Conservation (phyloP, 176 grass and related monocot genomes). For the Carex littledalei region DNA sequence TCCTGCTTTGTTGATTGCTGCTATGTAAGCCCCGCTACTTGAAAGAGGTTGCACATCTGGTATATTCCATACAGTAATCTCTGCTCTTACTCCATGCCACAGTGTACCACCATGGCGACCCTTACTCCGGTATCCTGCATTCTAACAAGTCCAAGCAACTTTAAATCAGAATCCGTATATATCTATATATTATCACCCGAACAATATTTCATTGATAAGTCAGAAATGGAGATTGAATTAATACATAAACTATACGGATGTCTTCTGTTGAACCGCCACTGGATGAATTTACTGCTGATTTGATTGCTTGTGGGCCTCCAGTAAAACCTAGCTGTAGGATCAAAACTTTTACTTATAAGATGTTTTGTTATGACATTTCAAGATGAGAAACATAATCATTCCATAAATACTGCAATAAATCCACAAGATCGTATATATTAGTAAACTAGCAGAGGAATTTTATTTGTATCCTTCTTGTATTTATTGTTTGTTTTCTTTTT, state of each 20-base stretch:
- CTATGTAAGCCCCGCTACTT: conserved; percentile 15
- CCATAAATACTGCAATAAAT: too few relatives aligned
- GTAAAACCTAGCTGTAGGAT: not conserved
- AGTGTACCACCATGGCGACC: too few relatives aligned
- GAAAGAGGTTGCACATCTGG: not conserved
- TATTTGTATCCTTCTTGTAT: too few relatives aligned
- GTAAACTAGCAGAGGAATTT: too few relatives aligned
- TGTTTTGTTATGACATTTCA: too few relatives aligned
- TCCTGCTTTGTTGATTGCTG: not conserved
- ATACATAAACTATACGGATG: not conserved
- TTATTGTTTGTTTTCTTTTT: not conserved
- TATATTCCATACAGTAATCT: conserved; percentile 19
- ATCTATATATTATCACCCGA: not conserved
- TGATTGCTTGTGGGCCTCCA: not conserved
- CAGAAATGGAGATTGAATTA: not conserved
- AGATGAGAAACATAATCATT: too few relatives aligned
- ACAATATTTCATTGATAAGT: not conserved
- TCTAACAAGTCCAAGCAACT: not conserved
- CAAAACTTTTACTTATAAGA: not conserved
- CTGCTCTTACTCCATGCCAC: conserved; percentile 28
- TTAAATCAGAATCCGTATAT: not conserved
- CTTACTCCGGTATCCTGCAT: not conserved
- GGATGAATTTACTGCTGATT: not conserved
- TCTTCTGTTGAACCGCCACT: not conserved
- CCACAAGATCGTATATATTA: too few relatives aligned